phyloP scores from a whole-genome alignment of 2,329 filamentous ascomycete species.

The Colletotrichum musicola region DNA sequence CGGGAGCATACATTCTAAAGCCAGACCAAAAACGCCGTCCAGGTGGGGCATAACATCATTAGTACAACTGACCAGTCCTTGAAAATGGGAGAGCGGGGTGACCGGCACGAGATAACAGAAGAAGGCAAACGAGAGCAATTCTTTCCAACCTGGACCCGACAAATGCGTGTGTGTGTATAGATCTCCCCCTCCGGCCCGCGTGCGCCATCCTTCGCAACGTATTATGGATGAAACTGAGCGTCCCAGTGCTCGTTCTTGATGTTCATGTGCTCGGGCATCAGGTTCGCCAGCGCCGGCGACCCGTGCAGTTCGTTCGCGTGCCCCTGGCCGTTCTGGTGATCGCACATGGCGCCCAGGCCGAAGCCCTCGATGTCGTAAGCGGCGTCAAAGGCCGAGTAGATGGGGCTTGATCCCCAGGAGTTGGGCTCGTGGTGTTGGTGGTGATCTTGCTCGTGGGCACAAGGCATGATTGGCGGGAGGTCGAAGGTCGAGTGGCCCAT shows the following conservation, averaged over 20 bases:
- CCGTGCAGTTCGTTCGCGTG: constrained; percentile 44
- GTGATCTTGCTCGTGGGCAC: constrained; percentile 46
- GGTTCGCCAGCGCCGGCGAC: constrained; percentile 43
- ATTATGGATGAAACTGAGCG: constrained; percentile 34
- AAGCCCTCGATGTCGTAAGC: constrained; percentile 53
- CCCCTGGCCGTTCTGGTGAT: constrained; percentile 47
- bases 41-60: constrained; percentile 36
- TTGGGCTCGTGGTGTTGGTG: constrained; percentile 44
- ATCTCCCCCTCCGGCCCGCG: not conserved
- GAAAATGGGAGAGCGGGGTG: constrained; percentile 26
- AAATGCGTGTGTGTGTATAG: constrained; percentile 16
- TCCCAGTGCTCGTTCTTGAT: constrained; percentile 54
- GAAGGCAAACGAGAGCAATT: constrained; percentile 14
- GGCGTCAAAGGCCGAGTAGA: constrained; percentile 56
- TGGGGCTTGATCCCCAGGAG: constrained; percentile 49
- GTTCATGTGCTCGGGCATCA: constrained; percentile 44
- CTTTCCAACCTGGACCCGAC: constrained; percentile 19
- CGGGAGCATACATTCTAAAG: constrained; percentile 31
- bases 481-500: constrained; percentile 48
- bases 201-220: not conserved
- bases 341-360: constrained; percentile 48
- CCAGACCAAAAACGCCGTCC: constrained; percentile 26
- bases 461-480: constrained; percentile 42
- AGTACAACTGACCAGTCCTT: constrained; percentile 29
- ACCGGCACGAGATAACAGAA: constrained; percentile 30